Evolutionary conservation across 257 asterid species (phyloP), one percentile per base, ranked within the genome.

Genomic region (Salvia splendens): DNA sequence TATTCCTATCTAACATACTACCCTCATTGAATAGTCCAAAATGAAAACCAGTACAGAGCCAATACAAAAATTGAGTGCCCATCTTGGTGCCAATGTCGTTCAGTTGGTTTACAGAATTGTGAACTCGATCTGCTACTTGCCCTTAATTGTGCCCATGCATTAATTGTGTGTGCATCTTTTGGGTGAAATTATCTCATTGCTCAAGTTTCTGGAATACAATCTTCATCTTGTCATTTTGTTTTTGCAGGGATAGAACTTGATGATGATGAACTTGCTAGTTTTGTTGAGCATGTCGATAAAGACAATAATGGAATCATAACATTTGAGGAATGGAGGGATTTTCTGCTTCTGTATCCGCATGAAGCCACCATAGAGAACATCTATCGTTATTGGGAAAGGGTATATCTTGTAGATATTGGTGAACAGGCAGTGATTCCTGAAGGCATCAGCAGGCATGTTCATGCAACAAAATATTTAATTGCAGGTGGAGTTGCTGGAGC

Each of bases 401-500:
- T 95, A 28, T 95, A 84, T 72, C 96, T 87, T 7, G 95, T 95
- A 43, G 98, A 95, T 79, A 95, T 95, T 42, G 98, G 99, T 40
- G 99, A 95, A 65, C 96, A 89, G 3, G 92, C 98, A 2, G 89
- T 91, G 62, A 86, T 95, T 71, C 99, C 98, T 3, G 89, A 84
- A 77, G 99, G 99, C 80, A 87, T 95, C 75, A 89, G 93, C 80
- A 91, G 82, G 73, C 97, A 91, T 68, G 94, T 84, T 16, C 84
- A 87, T 67, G 96, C 98, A 16, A 48, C 86, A 56, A 91, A 87
- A 49, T 95, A 91, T 75, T 73, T 95, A 74, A 82, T 95, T 58
- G 99, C 97, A 0, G 99, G 99, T 36, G 99, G 96, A 51, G 95
- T 95, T 67, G 99, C 99, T 63, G 99, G 99, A 63, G 97, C 90